Conservation (phyloP, 2,329 filamentous ascomycete genomes). For the Aaosphaeria pasadenensis region DNA sequence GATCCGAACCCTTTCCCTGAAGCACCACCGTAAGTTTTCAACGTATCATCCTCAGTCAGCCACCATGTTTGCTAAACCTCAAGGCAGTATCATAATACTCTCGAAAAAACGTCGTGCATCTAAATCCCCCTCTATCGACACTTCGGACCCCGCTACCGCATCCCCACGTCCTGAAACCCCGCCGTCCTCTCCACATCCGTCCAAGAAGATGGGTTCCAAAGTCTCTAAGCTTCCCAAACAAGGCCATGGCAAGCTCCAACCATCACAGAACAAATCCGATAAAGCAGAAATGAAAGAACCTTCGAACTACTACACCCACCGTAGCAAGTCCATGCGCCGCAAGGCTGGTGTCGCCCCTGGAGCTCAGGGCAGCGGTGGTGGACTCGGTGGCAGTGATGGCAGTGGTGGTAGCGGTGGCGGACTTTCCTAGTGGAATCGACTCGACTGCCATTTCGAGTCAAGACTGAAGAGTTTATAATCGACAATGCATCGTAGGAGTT, state of each 20-base stretch:
- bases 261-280: conserved; percentile 19
- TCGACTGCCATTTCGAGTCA: too few species aligned
- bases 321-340: conserved; percentile 31
- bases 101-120: too few species aligned
- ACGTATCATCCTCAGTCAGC: too few species aligned
- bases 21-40: conserved; percentile 3
- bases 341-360: conserved; percentile 17
- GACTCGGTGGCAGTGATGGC: background rate
- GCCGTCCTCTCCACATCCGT: background rate
- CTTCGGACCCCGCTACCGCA: too few species aligned
- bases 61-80: too few species aligned
- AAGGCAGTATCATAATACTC: too few species aligned
- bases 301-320: conserved; percentile 28
- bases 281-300: conserved; percentile 36
- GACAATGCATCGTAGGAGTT: too few species aligned
- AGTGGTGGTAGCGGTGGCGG: too few species aligned
- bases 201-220: conserved; percentile 28
- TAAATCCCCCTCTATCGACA: too few species aligned
- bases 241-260: conserved; percentile 20
- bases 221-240: conserved; percentile 20
- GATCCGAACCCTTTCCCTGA: background rate
- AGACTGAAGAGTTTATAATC: too few species aligned
- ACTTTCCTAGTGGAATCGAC: too few species aligned
- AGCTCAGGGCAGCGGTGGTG: background rate
- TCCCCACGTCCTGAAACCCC: background rate